Evolutionary conservation across 345 rosid genomes (phyloP).

Genomic region (Ceriops tagal): DNA sequence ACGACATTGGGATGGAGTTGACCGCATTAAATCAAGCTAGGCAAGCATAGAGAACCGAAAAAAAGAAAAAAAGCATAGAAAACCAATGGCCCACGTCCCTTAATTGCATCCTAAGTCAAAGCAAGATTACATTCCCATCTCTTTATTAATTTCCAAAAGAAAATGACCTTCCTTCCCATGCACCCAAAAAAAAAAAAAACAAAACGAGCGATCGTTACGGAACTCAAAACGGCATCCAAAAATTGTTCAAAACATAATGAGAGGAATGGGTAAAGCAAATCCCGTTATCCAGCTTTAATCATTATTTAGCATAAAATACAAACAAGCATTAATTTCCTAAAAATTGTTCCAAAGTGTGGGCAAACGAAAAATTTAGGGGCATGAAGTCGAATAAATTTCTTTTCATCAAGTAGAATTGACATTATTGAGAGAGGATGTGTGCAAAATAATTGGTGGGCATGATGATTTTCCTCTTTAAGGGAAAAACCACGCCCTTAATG

Average conservation of each 20-base stretch:
- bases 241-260: not conserved
- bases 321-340: not conserved
- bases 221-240: not conserved
- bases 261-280: not conserved
- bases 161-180: not conserved
- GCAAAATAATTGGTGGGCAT: slow-evolving; percentile 6
- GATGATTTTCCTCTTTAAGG: slow-evolving; percentile 15
- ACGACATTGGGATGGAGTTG: slow-evolving; percentile 25
- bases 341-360: too few species aligned
- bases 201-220: too few species aligned
- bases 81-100: not conserved
- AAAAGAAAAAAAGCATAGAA: not conserved
- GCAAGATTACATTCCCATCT: slow-evolving; percentile 3
- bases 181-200: slow-evolving; percentile 1
- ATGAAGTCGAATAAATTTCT: not conserved
- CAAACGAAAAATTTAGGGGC: too few species aligned
- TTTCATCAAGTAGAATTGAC: slow-evolving; percentile 2
- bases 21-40: slow-evolving; percentile 9
- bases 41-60: not conserved
- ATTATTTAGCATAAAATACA: slow-evolving; percentile 1
- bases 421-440: slow-evolving; percentile 8
- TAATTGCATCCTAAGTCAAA: slow-evolving; percentile 23
- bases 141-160: not conserved
- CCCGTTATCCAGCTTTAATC: slow-evolving; percentile 3
- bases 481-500: slow-evolving; percentile 4